Base-by-base conservation (phyloP, 306 rosid genomes). In the Cicer judaicum region DNA sequence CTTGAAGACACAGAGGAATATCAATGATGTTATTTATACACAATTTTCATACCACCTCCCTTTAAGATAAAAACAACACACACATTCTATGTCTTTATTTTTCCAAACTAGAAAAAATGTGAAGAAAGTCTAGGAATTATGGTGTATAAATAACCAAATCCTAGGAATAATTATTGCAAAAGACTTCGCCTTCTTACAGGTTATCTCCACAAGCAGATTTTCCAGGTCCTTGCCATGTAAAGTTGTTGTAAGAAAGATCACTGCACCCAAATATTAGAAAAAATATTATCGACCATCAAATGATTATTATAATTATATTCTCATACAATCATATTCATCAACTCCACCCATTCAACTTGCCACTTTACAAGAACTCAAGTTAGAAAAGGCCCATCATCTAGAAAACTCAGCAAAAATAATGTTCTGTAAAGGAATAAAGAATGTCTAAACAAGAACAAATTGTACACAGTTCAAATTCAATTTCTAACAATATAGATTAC, bases 211-310 rank as follows among this genome's bases (percentile, higher is more conserved):
- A 93, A 80, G 91, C 76, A 56, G 76, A 53, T 56, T 78, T 72
- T 55, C 68, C 89, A 54, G 87, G 91, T 75, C 89, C 89, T 85
- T 84, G 92, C 87, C 85, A 85, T 1, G 85, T 79, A 74, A 93
- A 80, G 86, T 91, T 91, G 87, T 93, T 93, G 91, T 87, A 93
- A 3, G 98, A 91, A 83, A 93, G 94, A 83, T 93, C 97, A 64
- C 98, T 93, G 89, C 81, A 81, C 21, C 66, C 68, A 78, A 82
- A 47, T 59, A 84, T 54, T 9, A 54, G 15, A 63, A 77, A 64
- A 43, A 59, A 67, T 7, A n/a, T 16, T 50, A 72, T 80, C 80
- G 67, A 48, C 18, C 39, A 21, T 38, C 63, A 19, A 72, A 62
- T 52, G 46, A n/a, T 53, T 62, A n/a, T 53, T 62, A 34, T 52